Base-by-base conservation (phyloP, 2,329 filamentous ascomycete genomes). In the Aureobasidium zeae region DNA sequence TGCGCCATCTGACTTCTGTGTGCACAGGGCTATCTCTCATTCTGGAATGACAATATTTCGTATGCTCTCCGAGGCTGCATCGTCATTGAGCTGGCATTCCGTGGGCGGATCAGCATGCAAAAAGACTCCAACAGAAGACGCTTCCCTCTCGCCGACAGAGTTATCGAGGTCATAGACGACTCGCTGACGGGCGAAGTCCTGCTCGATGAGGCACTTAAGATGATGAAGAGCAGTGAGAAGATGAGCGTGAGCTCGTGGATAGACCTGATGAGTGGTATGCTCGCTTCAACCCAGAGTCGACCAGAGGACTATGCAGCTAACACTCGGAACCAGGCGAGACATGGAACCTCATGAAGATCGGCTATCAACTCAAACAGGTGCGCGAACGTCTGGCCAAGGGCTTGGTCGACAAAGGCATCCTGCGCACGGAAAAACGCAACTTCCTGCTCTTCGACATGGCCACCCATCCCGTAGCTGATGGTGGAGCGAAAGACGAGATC, bases 161-260 rank as follows among this genome's bases (percentile, higher is more conserved):
- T 91, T 55, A 95, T 98, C 65, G 91, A 98, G 69, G 91, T 98
- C 52, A 79, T 96, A 60, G 91, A 98, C 65, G 89, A 95, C 61
- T 89, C 87, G 48, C 74, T 95, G 60, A 98, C 91, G 5, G 91
- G 91, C 55, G 91, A 98, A 70, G 91, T 96, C 52, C 75, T 98
- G 57, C 76, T 98, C 59, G 91, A 98, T 67, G 91, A 98, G 71
- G 86, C 91, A 48, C 72, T 98, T 60, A 98, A 98, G 73, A 94
- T 98, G 88, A 98, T 98, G 89, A 98, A 98, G 74, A 81, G 85
- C 55, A 95, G 87, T 66, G 91, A 98, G 72, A 95, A 94, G 76
- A 96, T 98, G 91, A 96, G 91, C 66, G 91, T 98, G 54, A 91
- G 86, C 71, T 86, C 86, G 33, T 98, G 91, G 91, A 96, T 98